Conservation (phyloP, 2,329 filamentous ascomycete species). For the Neurospora sp. region DNA sequence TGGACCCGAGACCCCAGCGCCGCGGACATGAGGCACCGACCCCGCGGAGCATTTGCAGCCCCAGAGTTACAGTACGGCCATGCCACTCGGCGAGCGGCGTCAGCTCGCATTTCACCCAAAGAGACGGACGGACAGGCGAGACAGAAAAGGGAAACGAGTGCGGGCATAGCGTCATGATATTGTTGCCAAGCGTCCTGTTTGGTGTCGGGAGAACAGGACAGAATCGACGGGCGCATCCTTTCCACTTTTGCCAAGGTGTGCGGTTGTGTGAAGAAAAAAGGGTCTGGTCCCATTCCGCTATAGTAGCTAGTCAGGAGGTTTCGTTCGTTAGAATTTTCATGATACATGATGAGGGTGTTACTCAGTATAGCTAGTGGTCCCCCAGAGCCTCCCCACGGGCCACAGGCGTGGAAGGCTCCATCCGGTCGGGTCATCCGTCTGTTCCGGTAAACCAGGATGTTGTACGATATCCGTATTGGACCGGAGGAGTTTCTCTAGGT, state of each 20-base stretch:
- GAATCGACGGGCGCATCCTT: not conserved
- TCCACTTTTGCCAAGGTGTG: not conserved
- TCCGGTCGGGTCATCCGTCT: not conserved
- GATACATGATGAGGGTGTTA: not conserved
- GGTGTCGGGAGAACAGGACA: not conserved
- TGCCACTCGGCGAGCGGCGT: not conserved
- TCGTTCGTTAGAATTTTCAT: not conserved
- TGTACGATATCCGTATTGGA: not conserved
- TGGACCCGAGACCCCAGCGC: not conserved
- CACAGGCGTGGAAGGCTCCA: not conserved
- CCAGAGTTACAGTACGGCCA: not conserved
- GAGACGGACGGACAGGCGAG: not conserved
- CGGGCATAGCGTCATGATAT: not conserved
- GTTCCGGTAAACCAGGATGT: not conserved
- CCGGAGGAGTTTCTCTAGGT: not conserved
- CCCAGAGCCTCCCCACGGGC: not conserved
- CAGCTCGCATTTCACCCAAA: not conserved
- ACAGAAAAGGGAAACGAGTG: not conserved
- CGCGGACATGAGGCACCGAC: not conserved
- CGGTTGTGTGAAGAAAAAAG: not conserved
- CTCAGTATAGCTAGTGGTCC: not conserved
- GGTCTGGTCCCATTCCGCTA: not conserved
- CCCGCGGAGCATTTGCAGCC: not conserved
- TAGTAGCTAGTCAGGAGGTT: not conserved
- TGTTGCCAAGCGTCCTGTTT: not conserved